Base-by-base conservation (phyloP, 768 basidiomycete genomes). In the Gloeostereum incarnatum region DNA sequence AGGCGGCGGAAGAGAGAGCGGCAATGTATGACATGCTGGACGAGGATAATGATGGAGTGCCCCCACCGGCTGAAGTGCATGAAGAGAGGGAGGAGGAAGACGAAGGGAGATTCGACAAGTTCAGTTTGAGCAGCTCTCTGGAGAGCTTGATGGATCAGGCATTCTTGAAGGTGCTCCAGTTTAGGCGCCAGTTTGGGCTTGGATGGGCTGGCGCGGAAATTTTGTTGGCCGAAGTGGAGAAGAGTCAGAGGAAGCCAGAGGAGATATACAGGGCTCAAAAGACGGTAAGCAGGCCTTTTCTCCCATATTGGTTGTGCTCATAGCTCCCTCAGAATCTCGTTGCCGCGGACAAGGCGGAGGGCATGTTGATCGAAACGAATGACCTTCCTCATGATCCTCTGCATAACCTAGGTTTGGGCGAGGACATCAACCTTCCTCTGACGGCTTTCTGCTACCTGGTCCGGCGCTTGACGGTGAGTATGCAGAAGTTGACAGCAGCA, bases 121-220 rank as follows among this genome's bases (percentile, higher is more conserved):
- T 83, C 53, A 77, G 78, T 49, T 58, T 85, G 51, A 81, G 75
- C 50, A 62, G 61, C 26, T 74, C 80, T 4, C 54, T 86, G 21
- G 79, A 83, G 49, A 62, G 73, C 2, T 54, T 82, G 30, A 57
- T 84, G 43, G 69, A 81, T 37, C 63, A 75, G 36, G 62, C 68
- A 6, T 68, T 84, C 41, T 49, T 78, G 19, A 67, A 63, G 32
- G 48, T 83, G 13, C 53, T 84, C 17, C 66, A 66, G 40, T 50
- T 76, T 2, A 60, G 81, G 31, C 49, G 68, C 23, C 61, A 61
- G 46, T 78, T 71, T 45, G 58, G 58, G 3, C 55, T 81, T 9
- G 78, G 78, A 9, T 86, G 81, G 81, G 77, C 81, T 2, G 78
- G 72, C 3, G 81, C 80, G 3, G 83, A 84, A 48, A 45, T 64